Conservation (phyloP, 805 yeast species). For the Zygotorulaspora sp. region DNA sequence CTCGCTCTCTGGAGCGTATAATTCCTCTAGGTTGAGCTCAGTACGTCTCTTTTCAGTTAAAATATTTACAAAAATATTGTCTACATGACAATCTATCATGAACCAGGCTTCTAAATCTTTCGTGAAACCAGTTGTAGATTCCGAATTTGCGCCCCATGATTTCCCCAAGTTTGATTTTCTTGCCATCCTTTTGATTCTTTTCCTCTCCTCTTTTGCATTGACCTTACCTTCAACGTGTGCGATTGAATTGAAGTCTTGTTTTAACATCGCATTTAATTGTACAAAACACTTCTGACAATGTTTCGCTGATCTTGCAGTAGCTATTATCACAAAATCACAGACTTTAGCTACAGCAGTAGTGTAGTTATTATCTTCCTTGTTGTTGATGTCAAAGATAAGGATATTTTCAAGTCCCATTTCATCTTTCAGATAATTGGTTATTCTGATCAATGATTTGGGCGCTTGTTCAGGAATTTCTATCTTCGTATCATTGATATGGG, state of each 20-base stretch:
- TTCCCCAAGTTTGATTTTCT: slow-evolving; percentile 52
- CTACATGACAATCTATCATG: slow-evolving; percentile 62
- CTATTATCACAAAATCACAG: slow-evolving; percentile 53
- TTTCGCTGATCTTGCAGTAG: slow-evolving; percentile 70
- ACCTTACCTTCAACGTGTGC: slow-evolving; percentile 70
- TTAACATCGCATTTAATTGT: slow-evolving; percentile 54
- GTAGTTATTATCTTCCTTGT: slow-evolving; percentile 36
- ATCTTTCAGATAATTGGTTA: slow-evolving; percentile 41
- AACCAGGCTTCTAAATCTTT: slow-evolving; percentile 73
- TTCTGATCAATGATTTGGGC: slow-evolving; percentile 45
- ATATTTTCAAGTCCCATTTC: slow-evolving; percentile 67
- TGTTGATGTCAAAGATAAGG: slow-evolving; percentile 57
- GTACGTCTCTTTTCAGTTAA: slow-evolving; percentile 65
- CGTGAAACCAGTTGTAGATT: slow-evolving; percentile 6
- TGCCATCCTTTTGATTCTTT: slow-evolving; percentile 47
- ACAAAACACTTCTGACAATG: slow-evolving; percentile 70
- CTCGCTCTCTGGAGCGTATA: slow-evolving; percentile 53
- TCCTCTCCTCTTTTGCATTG: slow-evolving; percentile 51
- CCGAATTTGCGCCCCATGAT: slow-evolving; percentile 48
- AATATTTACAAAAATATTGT: slow-evolving; percentile 65
- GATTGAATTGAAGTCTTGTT: slow-evolving; percentile 42
- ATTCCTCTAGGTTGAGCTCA: slow-evolving; percentile 63
- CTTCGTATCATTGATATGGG: slow-evolving; percentile 36
- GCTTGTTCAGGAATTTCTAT: slow-evolving; percentile 59
- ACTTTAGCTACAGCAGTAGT: slow-evolving; percentile 36